phyloP scores from a whole-genome alignment of 352 stramenopile genomes.

The Saprolegnia parasitica region DNA sequence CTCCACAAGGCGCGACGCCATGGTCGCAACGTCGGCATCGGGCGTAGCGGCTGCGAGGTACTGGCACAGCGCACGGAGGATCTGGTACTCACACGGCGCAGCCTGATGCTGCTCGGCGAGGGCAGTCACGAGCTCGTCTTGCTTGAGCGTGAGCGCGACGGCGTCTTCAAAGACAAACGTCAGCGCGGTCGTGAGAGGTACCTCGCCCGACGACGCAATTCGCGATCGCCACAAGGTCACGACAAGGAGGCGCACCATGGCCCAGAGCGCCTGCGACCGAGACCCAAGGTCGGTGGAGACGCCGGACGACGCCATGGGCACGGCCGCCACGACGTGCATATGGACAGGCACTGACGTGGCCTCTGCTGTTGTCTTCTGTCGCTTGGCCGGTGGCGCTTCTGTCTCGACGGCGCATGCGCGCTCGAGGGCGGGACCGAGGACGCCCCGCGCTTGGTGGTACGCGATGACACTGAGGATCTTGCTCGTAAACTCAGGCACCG shows the following conservation, averaged over 20 bases:
- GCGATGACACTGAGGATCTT: conserved; percentile 20
- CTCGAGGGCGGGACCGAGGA: conserved; percentile 8
- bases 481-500: conserved; percentile 22
- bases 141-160: background rate
- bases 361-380: background rate
- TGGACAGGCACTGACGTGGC: background rate
- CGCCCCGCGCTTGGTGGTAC: conserved; percentile 9
- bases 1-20: background rate
- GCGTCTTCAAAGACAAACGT: conserved; percentile 13
- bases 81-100: conserved; percentile 18
- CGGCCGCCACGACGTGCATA: background rate
- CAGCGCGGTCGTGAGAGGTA: background rate
- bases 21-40: background rate
- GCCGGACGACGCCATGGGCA: background rate
- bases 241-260: conserved; percentile 12
- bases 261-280: conserved; percentile 2
- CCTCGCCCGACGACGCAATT: background rate
- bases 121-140: conserved; percentile 5
- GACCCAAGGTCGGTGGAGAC: background rate
- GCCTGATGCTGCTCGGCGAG: conserved; percentile 13
- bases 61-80: conserved; percentile 11
- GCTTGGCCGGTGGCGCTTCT: background rate
- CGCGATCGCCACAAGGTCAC: conserved; percentile 18
- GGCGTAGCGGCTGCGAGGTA: too few species aligned
- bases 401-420: background rate